Evolutionary conservation across 2,329 filamentous ascomycete species (phyloP).

Genomic region (Cladosporium sp.): DNA sequence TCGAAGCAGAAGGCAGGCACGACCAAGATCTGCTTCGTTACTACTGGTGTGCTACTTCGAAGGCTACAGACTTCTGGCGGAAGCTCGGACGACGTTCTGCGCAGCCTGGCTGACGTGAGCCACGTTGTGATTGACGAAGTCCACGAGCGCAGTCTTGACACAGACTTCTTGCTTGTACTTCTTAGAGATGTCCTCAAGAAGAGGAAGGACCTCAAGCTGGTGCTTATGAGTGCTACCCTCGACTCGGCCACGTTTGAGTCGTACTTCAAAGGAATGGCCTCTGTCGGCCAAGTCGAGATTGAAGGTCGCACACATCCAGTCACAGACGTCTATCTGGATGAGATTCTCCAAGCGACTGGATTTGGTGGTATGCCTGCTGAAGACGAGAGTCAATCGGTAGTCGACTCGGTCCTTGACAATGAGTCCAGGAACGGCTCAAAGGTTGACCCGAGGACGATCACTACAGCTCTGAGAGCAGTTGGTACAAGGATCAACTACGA

Average conservation of each 20-base stretch:
- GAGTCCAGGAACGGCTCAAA: conserved; percentile 25
- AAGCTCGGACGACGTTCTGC: conserved; percentile 73
- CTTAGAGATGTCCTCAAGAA: conserved; percentile 76
- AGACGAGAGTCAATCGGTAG: conserved; percentile 38
- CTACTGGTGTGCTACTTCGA: conserved; percentile 86
- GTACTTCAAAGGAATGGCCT: conserved; percentile 65
- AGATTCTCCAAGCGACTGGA: conserved; percentile 76
- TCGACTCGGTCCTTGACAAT: conserved; percentile 41
- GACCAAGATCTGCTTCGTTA: conserved; percentile 93
- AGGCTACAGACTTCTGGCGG: conserved; percentile 89
- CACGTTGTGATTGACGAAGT: conserved; percentile 97
- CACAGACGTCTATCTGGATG: conserved; percentile 84
- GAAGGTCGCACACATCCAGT: conserved; percentile 87
- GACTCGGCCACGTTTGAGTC: conserved; percentile 81
- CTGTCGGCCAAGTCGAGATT: conserved; percentile 81
- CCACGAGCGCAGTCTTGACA: conserved; percentile 91
- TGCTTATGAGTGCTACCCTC: conserved; percentile 95
- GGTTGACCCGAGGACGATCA: conserved; percentile 33
- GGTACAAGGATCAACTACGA: conserved; percentile 88
- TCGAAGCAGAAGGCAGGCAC: conserved; percentile 68
- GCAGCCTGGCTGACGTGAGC: conserved; percentile 83
- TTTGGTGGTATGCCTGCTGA: conserved; percentile 56
- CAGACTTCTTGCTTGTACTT: conserved; percentile 87
- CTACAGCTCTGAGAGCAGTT: conserved; percentile 44
- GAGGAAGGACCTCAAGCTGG: conserved; percentile 78